Evolutionary conservation across 805 yeast genomes (phyloP), one percentile per base, ranked within the genome.

Genomic region (Wickerhamiella qilinensis): DNA sequence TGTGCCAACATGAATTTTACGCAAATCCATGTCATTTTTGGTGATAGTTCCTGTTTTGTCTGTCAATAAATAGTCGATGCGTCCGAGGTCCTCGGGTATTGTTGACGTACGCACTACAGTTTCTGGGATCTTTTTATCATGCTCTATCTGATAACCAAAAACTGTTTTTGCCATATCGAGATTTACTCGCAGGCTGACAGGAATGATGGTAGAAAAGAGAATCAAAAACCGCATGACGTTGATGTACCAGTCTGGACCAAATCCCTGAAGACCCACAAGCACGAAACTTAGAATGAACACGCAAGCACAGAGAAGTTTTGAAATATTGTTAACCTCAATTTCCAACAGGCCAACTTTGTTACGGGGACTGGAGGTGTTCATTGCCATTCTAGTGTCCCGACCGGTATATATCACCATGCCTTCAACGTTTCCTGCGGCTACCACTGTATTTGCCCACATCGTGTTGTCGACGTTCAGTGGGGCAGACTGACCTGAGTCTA

Each of bases 41-140:
- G 99, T 91, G 47, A 91, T 68, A 1, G 99, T 91, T 29, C 99
- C 99, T 0, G 99, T 91, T 53, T 91, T 91, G 58, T 91, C 99
- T 45, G 86, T 77, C 33, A 91, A 65, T 40, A 91, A 60, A 56
- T 91, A 91, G 58, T 91, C 97, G 33, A 91, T 81, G 48, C 99
- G 69, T 20, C 99, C 99, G 46, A 91, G 65, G 59, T 91, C 99
- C 58, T 91, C 99, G 1, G 98, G 98, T 33, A 91, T 91, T 0
- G 98, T 93, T 40, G 95, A 83, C 1, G 98, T 91, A 54, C 99
- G 73, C 3, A 93, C 99, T 38, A 93, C 74, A 0, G 97, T 86
- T 6, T 76, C 83, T 2, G 83, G 77, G 16, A 91, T 91, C 3
- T 75, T 67, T 14, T 55, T 46, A 55, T 91, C 99, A 44, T 82